Evolutionary conservation across 352 stramenopile genomes (phyloP), one percentile per base, ranked within the genome.

Genomic region (Phytophthora melonis): DNA sequence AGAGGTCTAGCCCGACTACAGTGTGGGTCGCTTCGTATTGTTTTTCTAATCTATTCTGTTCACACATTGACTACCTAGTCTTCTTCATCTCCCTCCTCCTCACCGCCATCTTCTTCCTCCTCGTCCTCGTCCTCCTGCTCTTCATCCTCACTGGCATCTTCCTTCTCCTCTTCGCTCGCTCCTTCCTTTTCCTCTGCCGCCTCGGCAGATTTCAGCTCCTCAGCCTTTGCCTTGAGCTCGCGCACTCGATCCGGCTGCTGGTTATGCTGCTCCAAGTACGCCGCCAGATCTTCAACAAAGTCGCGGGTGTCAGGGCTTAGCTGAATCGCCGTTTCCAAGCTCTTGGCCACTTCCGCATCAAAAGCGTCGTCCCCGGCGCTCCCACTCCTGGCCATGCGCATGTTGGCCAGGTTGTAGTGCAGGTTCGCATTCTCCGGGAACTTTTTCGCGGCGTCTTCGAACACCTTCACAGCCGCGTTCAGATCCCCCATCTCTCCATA

Each of bases 381-480:
- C 16, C 74, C 72, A 50, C 70, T 81, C 30, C 74, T 77, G 10
- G 83, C 85, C 68, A 87, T 78, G n/a, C 79, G 75, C 87, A 93
- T 92, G 56, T 80, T 86, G 43, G 86, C 86, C 32, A 93, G 36
- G 66, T 93, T 93, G 69, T 83, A 93, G 34, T 91, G 81, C 67
- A 92, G 67, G 55, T 93, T 90, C 3, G 75, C 84, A 50, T 79
- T 82, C 1, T 61, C 43, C 0, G 84, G 77, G 39, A 89, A 86
- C 64, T 58, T 72, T 0, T 14, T 45, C 0, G 71, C 72, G 13
- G 81, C 87, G 25, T 82, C 68, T 58, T 78, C 60, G 69, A 88
- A 93, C 57, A 92, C 67, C 25, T 67, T 49, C 1, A 91, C 75
- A 0, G 82, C 87, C 8, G 74, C 75, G 52, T 88, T 54, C 25